A percentile compares a stretch with the other conserved stretches of the same genome.
Conservation (phyloP, 495 filamentous ascomycete genomes). For the Chaetomium cochliodes region DNA sequence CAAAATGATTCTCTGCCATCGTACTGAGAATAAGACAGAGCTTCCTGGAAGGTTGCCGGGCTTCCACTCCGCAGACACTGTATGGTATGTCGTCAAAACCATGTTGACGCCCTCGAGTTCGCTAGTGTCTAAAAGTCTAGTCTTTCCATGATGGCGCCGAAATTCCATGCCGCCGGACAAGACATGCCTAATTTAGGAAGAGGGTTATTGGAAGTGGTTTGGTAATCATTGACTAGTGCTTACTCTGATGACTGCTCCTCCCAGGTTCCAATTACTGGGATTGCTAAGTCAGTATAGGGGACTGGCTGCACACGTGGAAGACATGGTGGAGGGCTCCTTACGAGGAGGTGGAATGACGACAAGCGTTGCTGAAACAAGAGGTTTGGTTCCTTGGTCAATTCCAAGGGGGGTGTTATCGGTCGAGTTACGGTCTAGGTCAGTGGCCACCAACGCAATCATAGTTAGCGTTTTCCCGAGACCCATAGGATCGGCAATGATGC, state of each 20-base stretch:
- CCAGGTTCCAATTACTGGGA: constrained; percentile 39
- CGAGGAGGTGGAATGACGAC: constrained; percentile 41
- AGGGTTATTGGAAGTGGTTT: not conserved
- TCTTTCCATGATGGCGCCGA: constrained; percentile 36
- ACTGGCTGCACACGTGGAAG: not conserved
- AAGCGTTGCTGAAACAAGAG: constrained; percentile 22
- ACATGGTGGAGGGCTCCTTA: constrained; percentile 26
- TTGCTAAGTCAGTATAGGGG: not conserved
- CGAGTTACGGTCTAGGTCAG: constrained; percentile 18
- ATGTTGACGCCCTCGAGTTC: constrained; percentile 26
- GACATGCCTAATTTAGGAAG: constrained; percentile 31
- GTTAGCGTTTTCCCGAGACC: constrained; percentile 44
- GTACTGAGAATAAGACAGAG: constrained; percentile 31
- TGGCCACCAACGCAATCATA: constrained; percentile 41
- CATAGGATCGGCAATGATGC: constrained; percentile 46
- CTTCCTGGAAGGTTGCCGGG: not conserved
- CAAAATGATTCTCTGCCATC: constrained; percentile 45
- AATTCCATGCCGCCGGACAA: constrained; percentile 27
- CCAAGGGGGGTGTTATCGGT: not conserved
- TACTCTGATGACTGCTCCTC: constrained; percentile 36
- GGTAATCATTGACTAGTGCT: not conserved
- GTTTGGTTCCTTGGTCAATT: not conserved
- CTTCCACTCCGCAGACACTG: constrained; percentile 39
- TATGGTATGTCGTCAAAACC: constrained; percentile 45
- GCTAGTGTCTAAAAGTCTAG: constrained; percentile 18